Evolutionary conservation across 768 basidiomycete genomes (phyloP), one percentile per base, ranked within the genome.

Genomic region (Tubosaeta sp.): DNA sequence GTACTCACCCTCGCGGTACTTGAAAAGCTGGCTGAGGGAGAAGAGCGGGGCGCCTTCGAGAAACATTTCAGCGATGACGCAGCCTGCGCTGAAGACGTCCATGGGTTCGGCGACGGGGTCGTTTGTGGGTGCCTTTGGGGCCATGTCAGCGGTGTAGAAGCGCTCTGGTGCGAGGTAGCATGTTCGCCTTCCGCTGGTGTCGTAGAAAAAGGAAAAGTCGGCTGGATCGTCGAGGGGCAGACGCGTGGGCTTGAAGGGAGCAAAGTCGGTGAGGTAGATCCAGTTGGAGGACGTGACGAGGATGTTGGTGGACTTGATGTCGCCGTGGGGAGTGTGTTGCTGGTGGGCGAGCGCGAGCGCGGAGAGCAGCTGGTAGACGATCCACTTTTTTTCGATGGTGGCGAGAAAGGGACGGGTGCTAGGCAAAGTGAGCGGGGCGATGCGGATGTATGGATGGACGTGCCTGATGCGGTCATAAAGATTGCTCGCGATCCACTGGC

Each of bases 181-280:
- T 1, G 91, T 95, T 11, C 95, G 80, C 7, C 93, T 78, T 2
- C 92, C 91, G 12, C 91, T 93, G 5, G 92, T 93, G 70, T 99
- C 97, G 69, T 95, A 98, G 77, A 86, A 99, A 75, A 94, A 97
- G 5, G 94, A 95, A 69, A 97, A 99, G 71, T 95, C 94, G 8
- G 95, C 84, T 4, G 97, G 97, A 65, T 98, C 95, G 64, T 99
- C 93, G 41, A 97, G 79, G 0, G 97, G 97, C 11, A 99, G 82
- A 67, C 84, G 91, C 2, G 93, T 95, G 0, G 95, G 97, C 67
- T 99, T 99, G 80, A 91, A 95, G 6, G 83, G 72, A 0, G 95
- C 91, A 67, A 98, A 98, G 72, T 98, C 97, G 38, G 95, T 90
- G 46, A 99, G 76, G 63, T 94, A 93, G 11, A 97, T 80, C 85